Evolutionary conservation across 768 basidiomycete genomes (phyloP), one percentile per base, ranked within the genome.

Genomic region (Tulasnella sp.): DNA sequence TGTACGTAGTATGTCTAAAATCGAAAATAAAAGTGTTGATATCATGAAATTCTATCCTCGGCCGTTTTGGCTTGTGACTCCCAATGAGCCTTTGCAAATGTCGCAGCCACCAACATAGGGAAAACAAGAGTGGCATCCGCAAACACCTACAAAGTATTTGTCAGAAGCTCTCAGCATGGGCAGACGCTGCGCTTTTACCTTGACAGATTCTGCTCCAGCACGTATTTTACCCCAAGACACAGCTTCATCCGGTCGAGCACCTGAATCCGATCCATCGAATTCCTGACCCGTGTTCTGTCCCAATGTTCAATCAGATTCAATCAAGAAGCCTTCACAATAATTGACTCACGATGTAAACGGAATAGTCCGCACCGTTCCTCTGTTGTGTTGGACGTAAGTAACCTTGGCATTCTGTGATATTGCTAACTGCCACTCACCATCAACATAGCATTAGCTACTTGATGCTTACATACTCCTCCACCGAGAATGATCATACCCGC

Each of bases 361-460:
- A 88, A 59, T 78, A 98, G 64, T 99, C 95, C 7, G 95, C 95
- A 7, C 95, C 95, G 61, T 99, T 99, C 28, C 95, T 78, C 95
- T 96, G 62, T 20, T 15, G 15, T 9, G 37, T 37, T 10, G 47
- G 16, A 49, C 54, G n/a, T 29, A 15, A 51, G 25, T 12, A 24
- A 41, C 13, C 40, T 10, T 37, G 19, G 27, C 6, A 7, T 10
- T 9, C 33, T 28, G 8, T 33, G 8, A 55, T 6, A 34, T 37
- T 39, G 9, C 19, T 4, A 44, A 32, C 25, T 33, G 15, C n/a
- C 20, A 58, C 76, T 66, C 65, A 96, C 93, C 62, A 99, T 95
- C 20, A 99, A 70, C 95, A 99, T 96, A 1, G 93, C 91, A 62
- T 99, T 99, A n/a, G 93, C 93, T 51, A 99, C 95, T 63, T 99